phyloP scores from a whole-genome alignment of 192 early-diverging fungal species.

The Entomortierella parvispora region DNA sequence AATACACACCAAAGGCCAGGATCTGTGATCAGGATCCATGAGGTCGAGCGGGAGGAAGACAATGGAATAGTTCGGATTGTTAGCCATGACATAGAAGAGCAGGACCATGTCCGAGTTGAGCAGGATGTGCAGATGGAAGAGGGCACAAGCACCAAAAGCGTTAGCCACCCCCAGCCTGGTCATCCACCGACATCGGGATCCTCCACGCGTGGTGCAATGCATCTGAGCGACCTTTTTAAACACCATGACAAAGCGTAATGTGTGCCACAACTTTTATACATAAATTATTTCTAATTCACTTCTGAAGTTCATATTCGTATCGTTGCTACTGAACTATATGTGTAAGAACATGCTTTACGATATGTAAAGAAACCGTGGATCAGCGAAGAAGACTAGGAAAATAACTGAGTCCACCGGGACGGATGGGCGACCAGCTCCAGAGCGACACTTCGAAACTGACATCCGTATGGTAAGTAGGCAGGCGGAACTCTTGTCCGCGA shows the following conservation, averaged over 20 bases:
- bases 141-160: neutral
- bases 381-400: no score
- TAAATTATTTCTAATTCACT: no score
- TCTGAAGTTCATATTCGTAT: no score
- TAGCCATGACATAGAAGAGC: constrained; percentile 28
- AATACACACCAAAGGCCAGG: constrained; percentile 5
- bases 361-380: no score
- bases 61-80: constrained; percentile 27
- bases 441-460: no score
- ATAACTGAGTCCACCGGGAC: no score
- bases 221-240: constrained; percentile 33
- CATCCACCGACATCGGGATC: neutral
- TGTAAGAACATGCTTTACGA: no score
- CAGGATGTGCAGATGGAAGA: constrained; percentile 8
- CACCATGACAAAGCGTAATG: constrained; percentile 1
- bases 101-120: neutral
- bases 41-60: constrained; percentile 40
- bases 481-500: no score
- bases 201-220: neutral
- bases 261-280: no score
- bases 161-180: neutral
- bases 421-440: no score
- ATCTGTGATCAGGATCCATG: constrained; percentile 21
- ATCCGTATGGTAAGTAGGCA: no score
- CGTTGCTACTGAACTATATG: no score